Percentiles rank a stretch among this genome's conserved stretches.
Conservation (phyloP, 73 alveolate genomes). For the Symbiodinium pilosum region DNA sequence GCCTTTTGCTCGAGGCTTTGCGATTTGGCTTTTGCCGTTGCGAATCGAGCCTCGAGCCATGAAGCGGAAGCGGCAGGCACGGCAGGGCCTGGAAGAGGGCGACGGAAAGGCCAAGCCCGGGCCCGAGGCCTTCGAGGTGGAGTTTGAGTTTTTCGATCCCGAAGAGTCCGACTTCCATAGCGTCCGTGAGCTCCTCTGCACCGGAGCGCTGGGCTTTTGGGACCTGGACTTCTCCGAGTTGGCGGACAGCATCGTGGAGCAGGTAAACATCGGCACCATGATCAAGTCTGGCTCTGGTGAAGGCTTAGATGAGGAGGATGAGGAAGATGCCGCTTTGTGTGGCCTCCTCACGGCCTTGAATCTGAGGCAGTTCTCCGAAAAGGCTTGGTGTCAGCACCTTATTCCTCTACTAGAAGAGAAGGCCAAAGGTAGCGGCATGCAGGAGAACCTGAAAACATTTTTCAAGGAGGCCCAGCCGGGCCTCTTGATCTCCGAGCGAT, state of each 20-base stretch:
- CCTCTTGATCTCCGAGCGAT: constrained; percentile 45
- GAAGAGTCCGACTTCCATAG: constrained; percentile 60
- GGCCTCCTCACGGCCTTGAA: constrained; percentile 62
- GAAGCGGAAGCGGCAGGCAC: not conserved
- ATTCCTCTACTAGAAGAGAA: not conserved
- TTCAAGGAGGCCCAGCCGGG: not conserved
- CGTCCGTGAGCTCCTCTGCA: constrained; percentile 58
- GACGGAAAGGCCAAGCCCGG: not conserved
- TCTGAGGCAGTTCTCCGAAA: constrained; percentile 32
- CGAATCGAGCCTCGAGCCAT: not conserved
- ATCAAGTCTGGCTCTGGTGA: constrained; percentile 4
- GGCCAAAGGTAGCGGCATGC: not conserved
- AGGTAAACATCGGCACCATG: constrained; percentile 59
- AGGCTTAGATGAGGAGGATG: not conserved
- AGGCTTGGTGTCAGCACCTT: not conserved
- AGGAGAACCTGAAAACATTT: not conserved
- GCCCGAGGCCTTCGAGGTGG: constrained; percentile 28
- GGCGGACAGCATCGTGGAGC: constrained; percentile 68
- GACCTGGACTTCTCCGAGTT: constrained; percentile 55
- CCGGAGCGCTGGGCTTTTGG: constrained; percentile 7
- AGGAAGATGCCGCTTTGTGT: constrained; percentile 42
- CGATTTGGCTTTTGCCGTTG: not conserved
- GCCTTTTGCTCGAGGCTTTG: not conserved
- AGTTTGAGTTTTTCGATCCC: constrained; percentile 70
- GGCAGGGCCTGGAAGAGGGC: not conserved